phyloP scores from a whole-genome alignment of 768 basidiomycete species.

The Mycena kentingensis region DNA sequence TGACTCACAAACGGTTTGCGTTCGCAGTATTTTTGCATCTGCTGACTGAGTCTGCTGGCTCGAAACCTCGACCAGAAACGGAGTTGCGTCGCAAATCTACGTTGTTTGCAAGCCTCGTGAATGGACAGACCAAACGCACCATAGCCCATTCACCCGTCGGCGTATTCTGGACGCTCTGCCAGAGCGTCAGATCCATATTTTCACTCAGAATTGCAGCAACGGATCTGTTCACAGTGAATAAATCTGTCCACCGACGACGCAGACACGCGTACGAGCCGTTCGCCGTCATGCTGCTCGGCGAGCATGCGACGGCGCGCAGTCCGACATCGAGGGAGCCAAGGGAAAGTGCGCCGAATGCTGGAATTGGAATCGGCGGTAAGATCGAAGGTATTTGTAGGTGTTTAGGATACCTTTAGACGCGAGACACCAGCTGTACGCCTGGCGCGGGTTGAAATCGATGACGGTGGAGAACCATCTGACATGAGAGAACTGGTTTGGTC shows the following conservation, averaged over 20 bases:
- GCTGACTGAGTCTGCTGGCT: constrained; percentile 14
- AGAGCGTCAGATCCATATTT: constrained; percentile 57
- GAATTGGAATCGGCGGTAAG: constrained; percentile 1
- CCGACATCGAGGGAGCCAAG: constrained; percentile 57
- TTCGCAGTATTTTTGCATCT: constrained; percentile 33
- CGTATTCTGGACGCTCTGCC: constrained; percentile 48
- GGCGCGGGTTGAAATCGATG: constrained; percentile 43
- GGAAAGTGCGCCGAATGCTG: constrained; percentile 51
- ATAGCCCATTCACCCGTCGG: constrained; percentile 53
- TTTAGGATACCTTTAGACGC: constrained; percentile 21
- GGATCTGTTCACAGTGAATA: constrained; percentile 38
- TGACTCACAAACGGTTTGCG: constrained; percentile 47
- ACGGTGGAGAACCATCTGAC: constrained; percentile 52
- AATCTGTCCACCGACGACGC: neutral
- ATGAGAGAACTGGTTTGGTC: neutral
- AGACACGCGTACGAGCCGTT: constrained; percentile 46
- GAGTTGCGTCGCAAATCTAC: constrained; percentile 47
- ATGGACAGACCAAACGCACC: constrained; percentile 29
- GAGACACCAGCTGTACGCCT: constrained; percentile 26
- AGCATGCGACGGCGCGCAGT: constrained; percentile 46
- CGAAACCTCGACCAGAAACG: constrained; percentile 31
- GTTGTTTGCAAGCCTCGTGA: neutral
- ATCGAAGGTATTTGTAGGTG: constrained; percentile 2
- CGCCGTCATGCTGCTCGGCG: constrained; percentile 50
- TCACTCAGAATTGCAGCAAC: constrained; percentile 49